Evolutionary conservation across 1,284 basidiomycete genomes (phyloP).

Genomic region (Lignosus rhinocerotis): DNA sequence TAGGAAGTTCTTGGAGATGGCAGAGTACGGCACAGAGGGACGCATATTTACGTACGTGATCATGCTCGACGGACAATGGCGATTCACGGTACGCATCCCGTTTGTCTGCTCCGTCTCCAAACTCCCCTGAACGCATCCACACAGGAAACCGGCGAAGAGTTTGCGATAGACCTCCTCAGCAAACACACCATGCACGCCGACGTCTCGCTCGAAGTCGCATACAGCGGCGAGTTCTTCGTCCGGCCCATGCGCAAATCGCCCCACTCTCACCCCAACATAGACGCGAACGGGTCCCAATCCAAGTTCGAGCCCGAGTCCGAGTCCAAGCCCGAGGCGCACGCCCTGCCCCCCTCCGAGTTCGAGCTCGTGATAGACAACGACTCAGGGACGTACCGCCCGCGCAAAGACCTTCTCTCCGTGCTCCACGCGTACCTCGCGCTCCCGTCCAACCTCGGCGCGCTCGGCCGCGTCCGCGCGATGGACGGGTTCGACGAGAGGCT

Average conservation of each 20-base stretch:
- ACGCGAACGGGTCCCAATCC: slow-evolving; percentile 1
- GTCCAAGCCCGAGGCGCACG: slow-evolving; percentile 24
- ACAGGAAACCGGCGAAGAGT: slow-evolving; percentile 48
- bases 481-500: slow-evolving; percentile 32
- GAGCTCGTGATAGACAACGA: slow-evolving; percentile 55
- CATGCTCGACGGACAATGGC: slow-evolving; percentile 45
- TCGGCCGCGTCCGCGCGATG: slow-evolving; percentile 36
- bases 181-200: slow-evolving; percentile 56
- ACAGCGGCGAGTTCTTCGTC: slow-evolving; percentile 41
- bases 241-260: slow-evolving; percentile 22
- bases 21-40: slow-evolving; percentile 42
- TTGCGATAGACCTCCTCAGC: slow-evolving; percentile 47
- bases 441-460: slow-evolving; percentile 32
- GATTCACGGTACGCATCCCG: slow-evolving; percentile 39
- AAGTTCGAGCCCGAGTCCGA: background rate
- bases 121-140: background rate
- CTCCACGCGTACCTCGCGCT: slow-evolving; percentile 38
- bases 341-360: slow-evolving; percentile 35
- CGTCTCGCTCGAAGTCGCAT: slow-evolving; percentile 40
- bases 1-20: slow-evolving; percentile 44
- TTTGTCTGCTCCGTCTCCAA: background rate
- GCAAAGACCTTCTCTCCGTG: slow-evolving; percentile 39
- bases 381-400: slow-evolving; percentile 50
- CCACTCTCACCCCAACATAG: background rate
- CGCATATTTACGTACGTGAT: slow-evolving; percentile 49